Base-by-base conservation (phyloP, 345 rosid genomes). In the Eucalyptus brandiana region DNA sequence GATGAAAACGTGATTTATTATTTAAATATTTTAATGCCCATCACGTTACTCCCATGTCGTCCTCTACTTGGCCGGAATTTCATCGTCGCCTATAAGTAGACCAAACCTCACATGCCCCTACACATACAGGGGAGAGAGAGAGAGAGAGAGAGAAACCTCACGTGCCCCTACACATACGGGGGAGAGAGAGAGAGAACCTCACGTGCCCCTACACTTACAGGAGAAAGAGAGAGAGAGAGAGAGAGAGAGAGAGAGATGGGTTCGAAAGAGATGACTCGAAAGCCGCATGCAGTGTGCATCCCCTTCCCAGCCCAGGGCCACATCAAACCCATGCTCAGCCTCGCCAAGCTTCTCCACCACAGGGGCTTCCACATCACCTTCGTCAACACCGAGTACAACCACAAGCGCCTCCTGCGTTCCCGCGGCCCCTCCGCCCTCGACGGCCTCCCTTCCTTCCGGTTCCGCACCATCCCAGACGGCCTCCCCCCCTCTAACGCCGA, bases 391-490 rank as follows among this genome's bases (percentile, higher is more conserved):
- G 72, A 65, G 72, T 65, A 30, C 72, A 65, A 65, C 72, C 72
- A 65, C 72, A 65, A 32, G 34, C 37, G 72, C 72, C 3, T 65
- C 72, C 72, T 65, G 9, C 72, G 72, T 13, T 65, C 72, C 72
- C 72, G 72, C 18, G 72, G 72, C 72, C 72, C 72, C 18, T 30
- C 72, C 34, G 17, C 72, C 72, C 72, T 65, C 18, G 72, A 65
- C 37, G 34, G 93, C 89, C 86, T 91, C 87, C 91, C 94, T 18
- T 90, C 91, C 12, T 94, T 93, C 56, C 90, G 90, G 19, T 92
- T 91, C 88, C 60, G 87, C 48, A 30, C 91, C 50, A 91, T 91
- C 67, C 89, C 94, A 6, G 93, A 94, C 8, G 94, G 95, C 37
- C 92, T 94, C 32, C 94, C 93, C 2, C 89, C 91, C 10, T 18